Conservation (phyloP, 495 filamentous ascomycete species). For the Penicillium odoratum region DNA sequence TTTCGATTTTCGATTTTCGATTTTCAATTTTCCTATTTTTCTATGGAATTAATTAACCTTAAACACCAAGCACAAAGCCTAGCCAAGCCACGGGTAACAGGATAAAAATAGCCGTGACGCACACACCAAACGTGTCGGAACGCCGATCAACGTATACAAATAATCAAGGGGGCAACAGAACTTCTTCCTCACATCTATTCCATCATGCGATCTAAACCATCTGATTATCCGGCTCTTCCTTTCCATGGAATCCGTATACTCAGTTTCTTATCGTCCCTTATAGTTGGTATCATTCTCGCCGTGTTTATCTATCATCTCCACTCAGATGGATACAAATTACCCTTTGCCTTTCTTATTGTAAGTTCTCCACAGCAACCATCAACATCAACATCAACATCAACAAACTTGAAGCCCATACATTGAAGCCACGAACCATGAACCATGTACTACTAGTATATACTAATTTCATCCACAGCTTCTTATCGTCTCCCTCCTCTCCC, state of each 20-base stretch:
- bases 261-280: conserved; percentile 53
- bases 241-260: conserved; percentile 58
- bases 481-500: conserved; percentile 53
- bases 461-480: conserved; percentile 46
- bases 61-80: too few relatives aligned
- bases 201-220: conserved; percentile 48
- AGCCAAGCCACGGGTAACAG: conserved; percentile 4
- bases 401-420: conserved; percentile 1
- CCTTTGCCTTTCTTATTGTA: conserved; percentile 67
- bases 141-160: conserved; percentile 25
- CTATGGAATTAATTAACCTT: background rate
- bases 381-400: conserved; percentile 2
- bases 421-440: background rate
- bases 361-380: conserved; percentile 15
- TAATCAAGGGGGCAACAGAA: conserved; percentile 3
- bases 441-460: conserved; percentile 2
- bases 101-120: conserved; percentile 32
- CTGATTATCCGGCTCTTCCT: conserved; percentile 55
- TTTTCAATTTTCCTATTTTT: background rate
- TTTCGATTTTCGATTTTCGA: background rate
- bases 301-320: conserved; percentile 64
- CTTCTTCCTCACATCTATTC: conserved; percentile 9
- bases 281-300: conserved; percentile 58
- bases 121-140: conserved; percentile 27
- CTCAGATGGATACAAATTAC: conserved; percentile 52